Conservation (phyloP, 345 rosid species). For the Anacardium occidentale region DNA sequence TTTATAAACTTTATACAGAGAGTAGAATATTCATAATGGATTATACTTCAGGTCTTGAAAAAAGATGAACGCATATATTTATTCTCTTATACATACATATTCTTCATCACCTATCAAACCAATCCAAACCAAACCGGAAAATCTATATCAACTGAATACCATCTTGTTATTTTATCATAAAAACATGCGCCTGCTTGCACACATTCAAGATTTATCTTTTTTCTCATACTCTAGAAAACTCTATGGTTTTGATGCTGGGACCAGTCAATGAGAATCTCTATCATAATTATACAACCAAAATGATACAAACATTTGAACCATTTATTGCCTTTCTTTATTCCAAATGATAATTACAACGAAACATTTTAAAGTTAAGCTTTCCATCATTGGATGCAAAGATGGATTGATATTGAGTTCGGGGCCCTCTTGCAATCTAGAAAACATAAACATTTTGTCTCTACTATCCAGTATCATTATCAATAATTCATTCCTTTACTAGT, state of each 20-base stretch:
- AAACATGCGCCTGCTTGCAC: not conserved
- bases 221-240: constrained; percentile 1
- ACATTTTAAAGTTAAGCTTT: not conserved
- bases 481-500: no score
- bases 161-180: not conserved
- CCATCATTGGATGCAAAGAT: not conserved
- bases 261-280: not conserved
- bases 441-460: constrained; percentile 8
- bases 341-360: not conserved
- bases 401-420: not conserved
- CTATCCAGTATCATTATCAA: no score
- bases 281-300: not conserved
- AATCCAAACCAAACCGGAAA: not conserved
- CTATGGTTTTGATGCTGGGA: constrained; percentile 2
- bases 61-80: constrained; percentile 14
- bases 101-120: not conserved
- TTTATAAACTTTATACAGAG: not conserved
- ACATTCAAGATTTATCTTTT: not conserved
- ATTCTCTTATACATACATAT: not conserved
- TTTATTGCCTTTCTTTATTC: not conserved
- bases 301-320: not conserved
- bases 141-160: not conserved
- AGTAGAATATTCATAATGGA: constrained; percentile 30
- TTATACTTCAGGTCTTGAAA: constrained; percentile 6
- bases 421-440: constrained; percentile 15